phyloP scores from a whole-genome alignment of 2,329 filamentous ascomycete species.

The Ophiocordyceps camponoti-leonardi region DNA sequence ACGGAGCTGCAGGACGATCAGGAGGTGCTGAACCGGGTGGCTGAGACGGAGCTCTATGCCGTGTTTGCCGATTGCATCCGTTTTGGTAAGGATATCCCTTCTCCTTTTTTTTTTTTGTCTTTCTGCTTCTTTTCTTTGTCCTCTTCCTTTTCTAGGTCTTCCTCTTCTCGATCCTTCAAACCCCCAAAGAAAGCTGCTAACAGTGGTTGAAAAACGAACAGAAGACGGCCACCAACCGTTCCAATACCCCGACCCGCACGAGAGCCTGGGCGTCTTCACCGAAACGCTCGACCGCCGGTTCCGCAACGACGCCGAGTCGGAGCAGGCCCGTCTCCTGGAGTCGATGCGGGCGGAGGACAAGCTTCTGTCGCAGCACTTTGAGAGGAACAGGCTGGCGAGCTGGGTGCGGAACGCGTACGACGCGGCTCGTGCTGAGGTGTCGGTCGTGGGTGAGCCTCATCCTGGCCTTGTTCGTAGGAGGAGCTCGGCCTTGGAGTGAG shows the following conservation, averaged over 20 bases:
- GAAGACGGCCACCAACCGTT: conserved; percentile 25
- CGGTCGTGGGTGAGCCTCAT: conserved; percentile 14
- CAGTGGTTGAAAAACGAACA: conserved; percentile 4
- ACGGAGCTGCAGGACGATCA: conserved; percentile 58
- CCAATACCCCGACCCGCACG: conserved; percentile 30
- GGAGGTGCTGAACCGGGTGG: conserved; percentile 44
- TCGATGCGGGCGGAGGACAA: conserved; percentile 61
- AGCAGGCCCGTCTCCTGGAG: conserved; percentile 48
- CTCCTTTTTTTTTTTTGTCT: background rate
- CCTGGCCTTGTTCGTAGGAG: background rate
- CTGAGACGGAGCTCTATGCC: conserved; percentile 49
- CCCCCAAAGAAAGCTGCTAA: background rate
- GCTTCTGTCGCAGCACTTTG: conserved; percentile 43
- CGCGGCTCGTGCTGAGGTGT: conserved; percentile 17
- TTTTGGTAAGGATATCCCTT: conserved; percentile 34
- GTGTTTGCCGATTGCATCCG: conserved; percentile 48
- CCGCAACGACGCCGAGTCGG: conserved; percentile 40
- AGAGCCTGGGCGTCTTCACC: conserved; percentile 41
- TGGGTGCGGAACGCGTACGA: conserved; percentile 36
- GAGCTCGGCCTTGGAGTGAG: no score
- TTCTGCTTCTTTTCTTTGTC: background rate
- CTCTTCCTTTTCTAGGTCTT: background rate
- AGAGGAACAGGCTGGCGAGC: conserved; percentile 49
- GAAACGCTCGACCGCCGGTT: conserved; percentile 45
- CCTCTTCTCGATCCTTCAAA: no score